Evolutionary conservation across 1,139 yeast species (phyloP), one percentile per base, ranked within the genome.

Genomic region (Geotrichum aggregatum): DNA sequence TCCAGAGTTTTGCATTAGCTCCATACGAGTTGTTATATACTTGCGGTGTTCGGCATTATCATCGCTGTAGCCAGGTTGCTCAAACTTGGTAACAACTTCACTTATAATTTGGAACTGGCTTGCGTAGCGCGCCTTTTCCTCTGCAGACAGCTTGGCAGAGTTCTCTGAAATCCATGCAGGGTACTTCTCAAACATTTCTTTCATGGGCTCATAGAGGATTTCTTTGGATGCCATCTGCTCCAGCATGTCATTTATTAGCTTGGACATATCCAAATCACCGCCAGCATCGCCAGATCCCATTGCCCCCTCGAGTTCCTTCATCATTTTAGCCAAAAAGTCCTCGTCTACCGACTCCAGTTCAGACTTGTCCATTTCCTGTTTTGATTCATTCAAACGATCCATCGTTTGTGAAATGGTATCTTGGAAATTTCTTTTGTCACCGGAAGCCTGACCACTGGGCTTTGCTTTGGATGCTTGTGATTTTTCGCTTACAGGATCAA

Each of bases 151-250:
- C 47, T 62, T 61, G 16, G 63, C 71, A 54, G 74, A 71, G 58
- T 83, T 76, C 46, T 77, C 77, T 51, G 72, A 67, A 58, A 85
- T 72, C 76, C 82, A 85, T 16, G 68, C 77, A 2, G 87, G 87
- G 56, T 65, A 73, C 57, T 87, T 87, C 19, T 75, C 71, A 58
- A 84, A 80, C 67, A 91, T 76, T 56, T 88, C 96, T 63, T 83
- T 85, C 71, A 92, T 78, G 1, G 98, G 96, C 60, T 86, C 95
- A 65, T 87, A 91, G 47, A 92, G 75, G 30, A 91, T 87, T 54
- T 84, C 94, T 66, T 88, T 91, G 6, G 95, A 83, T 18, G 94
- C 81, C 67, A 92, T 77, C 66, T 88, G 94, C 56, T 83, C 84
- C 63, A 92, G 76, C 83, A 91, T 83, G 50, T 86, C 89, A 26